Conservation (phyloP, 2,329 filamentous ascomycete genomes). For the Scopulariopsis brevicaulis region DNA sequence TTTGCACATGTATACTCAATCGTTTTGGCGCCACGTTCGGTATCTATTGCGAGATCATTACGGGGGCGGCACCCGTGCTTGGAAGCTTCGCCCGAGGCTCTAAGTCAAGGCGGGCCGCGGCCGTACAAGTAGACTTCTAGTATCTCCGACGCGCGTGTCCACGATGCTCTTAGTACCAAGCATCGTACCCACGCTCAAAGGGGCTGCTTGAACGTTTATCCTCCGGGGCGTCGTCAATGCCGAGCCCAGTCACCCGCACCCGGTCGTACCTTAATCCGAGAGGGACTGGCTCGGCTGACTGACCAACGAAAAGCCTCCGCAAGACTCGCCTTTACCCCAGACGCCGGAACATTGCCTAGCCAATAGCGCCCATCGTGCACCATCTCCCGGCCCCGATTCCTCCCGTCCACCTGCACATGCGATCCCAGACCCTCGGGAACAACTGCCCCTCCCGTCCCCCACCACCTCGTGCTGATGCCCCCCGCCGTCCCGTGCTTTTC, state of each 20-base stretch:
- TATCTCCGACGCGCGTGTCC: no score
- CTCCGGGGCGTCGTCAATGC: no score
- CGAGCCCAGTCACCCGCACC: no score
- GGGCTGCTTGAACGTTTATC: no score
- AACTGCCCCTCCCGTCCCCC: neutral
- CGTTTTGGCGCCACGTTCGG: no score
- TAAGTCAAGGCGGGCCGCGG: neutral
- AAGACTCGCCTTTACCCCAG: neutral
- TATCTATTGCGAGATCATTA: no score
- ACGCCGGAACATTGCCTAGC: neutral
- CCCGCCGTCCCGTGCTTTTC: neutral
- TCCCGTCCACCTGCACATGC: neutral
- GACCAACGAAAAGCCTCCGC: neutral
- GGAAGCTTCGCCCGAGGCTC: neutral
- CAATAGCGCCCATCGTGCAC: neutral
- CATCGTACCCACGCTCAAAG: neutral
- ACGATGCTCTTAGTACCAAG: no score
- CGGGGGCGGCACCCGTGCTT: no score
- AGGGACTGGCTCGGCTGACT: neutral
- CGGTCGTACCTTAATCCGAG: no score
- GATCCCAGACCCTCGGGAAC: neutral
- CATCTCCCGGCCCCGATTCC: neutral
- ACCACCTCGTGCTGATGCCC: neutral
- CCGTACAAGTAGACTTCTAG: no score
- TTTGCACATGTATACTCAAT: no score